phyloP scores from a whole-genome alignment of 139 green algal genomes.

The Chlamydomonas sphaeroides region DNA sequence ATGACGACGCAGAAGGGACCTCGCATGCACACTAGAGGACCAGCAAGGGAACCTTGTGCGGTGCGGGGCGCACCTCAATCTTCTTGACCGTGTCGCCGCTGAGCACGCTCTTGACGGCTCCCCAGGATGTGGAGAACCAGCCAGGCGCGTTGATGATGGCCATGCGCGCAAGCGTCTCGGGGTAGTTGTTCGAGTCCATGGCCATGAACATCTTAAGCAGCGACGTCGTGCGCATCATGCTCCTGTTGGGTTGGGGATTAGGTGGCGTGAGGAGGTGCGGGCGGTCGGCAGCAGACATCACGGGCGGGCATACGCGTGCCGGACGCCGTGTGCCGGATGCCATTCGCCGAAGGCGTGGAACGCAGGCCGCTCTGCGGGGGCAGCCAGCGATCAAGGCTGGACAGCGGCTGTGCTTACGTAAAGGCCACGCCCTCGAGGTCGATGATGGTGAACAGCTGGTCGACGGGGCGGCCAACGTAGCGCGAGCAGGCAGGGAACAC shows the following conservation, averaged over 20 bases:
- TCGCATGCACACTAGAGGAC: too few species aligned
- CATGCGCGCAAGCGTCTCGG: constrained; percentile 83
- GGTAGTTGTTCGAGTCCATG: constrained; percentile 82
- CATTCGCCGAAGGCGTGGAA: too few species aligned
- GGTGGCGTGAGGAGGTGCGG: too few species aligned
- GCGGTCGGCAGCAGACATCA: too few species aligned
- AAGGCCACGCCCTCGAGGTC: constrained; percentile 77
- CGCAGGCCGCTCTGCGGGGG: too few species aligned
- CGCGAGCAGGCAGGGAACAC: constrained; percentile 86
- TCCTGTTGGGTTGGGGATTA: constrained; percentile 50
- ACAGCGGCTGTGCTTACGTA: constrained; percentile 32
- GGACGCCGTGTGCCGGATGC: too few species aligned
- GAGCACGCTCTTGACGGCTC: constrained; percentile 21
- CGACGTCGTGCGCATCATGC: constrained; percentile 62
- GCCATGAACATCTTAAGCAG: constrained; percentile 59
- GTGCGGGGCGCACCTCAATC: constrained; percentile 4
- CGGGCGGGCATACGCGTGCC: too few species aligned
- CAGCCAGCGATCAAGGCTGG: background rate
- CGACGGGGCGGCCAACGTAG: constrained; percentile 67
- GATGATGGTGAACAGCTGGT: constrained; percentile 88
- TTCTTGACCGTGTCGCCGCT: constrained; percentile 18
- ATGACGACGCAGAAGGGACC: too few species aligned
- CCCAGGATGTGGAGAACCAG: constrained; percentile 41
- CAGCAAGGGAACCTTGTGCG: too few species aligned
- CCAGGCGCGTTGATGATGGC: constrained; percentile 91